Evolutionary conservation across 2,329 filamentous ascomycete genomes (phyloP).

Genomic region (Aphanocladium album): DNA sequence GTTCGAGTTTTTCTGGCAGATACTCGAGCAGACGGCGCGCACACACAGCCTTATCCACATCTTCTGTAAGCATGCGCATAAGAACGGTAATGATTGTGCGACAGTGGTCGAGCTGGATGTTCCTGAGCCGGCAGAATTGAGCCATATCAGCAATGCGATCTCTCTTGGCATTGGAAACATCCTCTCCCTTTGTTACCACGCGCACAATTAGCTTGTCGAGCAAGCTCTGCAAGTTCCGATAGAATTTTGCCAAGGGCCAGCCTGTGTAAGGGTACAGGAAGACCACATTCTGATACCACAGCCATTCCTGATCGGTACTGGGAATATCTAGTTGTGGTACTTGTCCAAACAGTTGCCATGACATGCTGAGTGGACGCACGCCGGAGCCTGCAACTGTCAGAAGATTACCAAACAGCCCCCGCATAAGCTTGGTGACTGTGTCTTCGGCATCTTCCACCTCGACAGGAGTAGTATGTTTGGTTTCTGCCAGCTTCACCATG

Average conservation of each 20-base stretch:
- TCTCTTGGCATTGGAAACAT: slow-evolving; percentile 9
- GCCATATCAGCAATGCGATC: slow-evolving; percentile 13
- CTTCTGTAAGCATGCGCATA: slow-evolving; percentile 14
- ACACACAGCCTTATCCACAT: slow-evolving; percentile 6
- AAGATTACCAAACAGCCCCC: slow-evolving; percentile 18
- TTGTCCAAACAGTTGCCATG: slow-evolving; percentile 17
- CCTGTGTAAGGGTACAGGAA: slow-evolving; percentile 18
- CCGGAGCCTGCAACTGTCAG: slow-evolving; percentile 17
- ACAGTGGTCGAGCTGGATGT: slow-evolving; percentile 18
- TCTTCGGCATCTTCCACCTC: slow-evolving; percentile 14
- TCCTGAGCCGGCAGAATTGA: slow-evolving; percentile 16
- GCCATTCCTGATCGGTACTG: slow-evolving; percentile 13
- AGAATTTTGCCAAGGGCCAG: slow-evolving; percentile 15
- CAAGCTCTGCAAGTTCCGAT: slow-evolving; percentile 15
- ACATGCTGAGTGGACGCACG: slow-evolving; percentile 18
- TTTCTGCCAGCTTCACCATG: slow-evolving; percentile 15
- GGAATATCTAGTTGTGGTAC: slow-evolving; percentile 15
- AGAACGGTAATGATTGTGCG: slow-evolving; percentile 18
- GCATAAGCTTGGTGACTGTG: slow-evolving; percentile 18
- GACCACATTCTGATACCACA: slow-evolving; percentile 18
- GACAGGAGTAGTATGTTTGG: neutral
- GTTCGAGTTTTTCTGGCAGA: slow-evolving; percentile 12
- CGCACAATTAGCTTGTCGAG: slow-evolving; percentile 17
- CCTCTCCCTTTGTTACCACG: slow-evolving; percentile 17
- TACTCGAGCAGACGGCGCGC: slow-evolving; percentile 12